Conservation (phyloP, 1,284 basidiomycete species). For the Pulveroboletus ridleyi region DNA sequence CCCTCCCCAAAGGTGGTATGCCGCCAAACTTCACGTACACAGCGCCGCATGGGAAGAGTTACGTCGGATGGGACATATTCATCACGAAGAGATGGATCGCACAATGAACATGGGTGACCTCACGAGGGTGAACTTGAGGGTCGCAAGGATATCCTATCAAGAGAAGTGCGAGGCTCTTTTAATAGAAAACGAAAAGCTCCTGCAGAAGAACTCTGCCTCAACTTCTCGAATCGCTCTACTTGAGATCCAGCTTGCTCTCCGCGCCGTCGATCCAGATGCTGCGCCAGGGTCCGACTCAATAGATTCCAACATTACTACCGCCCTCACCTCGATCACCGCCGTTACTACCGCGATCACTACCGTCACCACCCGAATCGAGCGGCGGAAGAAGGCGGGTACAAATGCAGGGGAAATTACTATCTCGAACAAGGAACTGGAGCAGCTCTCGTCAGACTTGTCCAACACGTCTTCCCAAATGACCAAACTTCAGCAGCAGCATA, state of each 20-base stretch:
- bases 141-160: background rate
- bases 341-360: constrained; percentile 9
- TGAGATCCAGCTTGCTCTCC: constrained; percentile 9
- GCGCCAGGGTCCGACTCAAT: background rate
- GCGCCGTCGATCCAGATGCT: background rate
- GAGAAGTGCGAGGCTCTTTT: constrained; percentile 5
- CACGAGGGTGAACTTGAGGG: constrained; percentile 10
- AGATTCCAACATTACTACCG: background rate
- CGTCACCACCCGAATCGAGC: constrained; percentile 9
- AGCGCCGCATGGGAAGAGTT: background rate
- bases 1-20: background rate
- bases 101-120: constrained; percentile 8
- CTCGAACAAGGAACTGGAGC: constrained; percentile 21
- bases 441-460: constrained; percentile 13
- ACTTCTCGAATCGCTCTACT: constrained; percentile 10
- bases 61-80: constrained; percentile 8
- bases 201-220: background rate
- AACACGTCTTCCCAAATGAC: constrained; percentile 2
- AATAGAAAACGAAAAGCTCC: constrained; percentile 13
- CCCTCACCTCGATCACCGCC: constrained; percentile 2
- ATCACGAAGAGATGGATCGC: constrained; percentile 17
- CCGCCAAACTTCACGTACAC: no score
- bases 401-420: constrained; percentile 7
- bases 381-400: constrained; percentile 8
- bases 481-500: constrained; percentile 9